Evolutionary conservation across 2,329 filamentous ascomycete species (phyloP).

Genomic region (Penicillium sp.): DNA sequence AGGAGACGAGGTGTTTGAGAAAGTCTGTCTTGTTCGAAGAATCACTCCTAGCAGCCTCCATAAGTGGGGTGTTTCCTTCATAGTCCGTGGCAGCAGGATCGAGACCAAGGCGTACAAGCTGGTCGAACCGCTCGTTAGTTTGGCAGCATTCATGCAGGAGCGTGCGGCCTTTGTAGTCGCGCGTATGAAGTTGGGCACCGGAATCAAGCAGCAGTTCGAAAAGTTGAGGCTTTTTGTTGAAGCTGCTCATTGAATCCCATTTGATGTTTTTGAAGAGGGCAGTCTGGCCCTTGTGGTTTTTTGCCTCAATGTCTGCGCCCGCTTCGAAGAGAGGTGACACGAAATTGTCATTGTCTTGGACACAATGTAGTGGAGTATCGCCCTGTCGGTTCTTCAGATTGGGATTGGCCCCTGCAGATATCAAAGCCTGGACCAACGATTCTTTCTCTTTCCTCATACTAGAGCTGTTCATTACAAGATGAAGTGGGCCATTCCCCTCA

Average conservation of each 20-base stretch:
- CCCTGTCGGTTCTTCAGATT: conserved; percentile 7
- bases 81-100: conserved; percentile 7
- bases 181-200: conserved; percentile 12
- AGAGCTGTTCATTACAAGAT: too few species aligned
- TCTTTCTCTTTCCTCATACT: too few species aligned
- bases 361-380: conserved; percentile 6
- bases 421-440: conserved; percentile 4
- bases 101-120: not conserved
- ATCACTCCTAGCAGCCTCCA: not conserved
- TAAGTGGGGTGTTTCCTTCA: conserved; percentile 8
- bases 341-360: too few species aligned
- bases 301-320: not conserved
- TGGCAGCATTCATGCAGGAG: conserved; percentile 1
- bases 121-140: not conserved
- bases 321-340: too few species aligned
- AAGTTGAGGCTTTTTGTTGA: too few species aligned
- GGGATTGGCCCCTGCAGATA: conserved; percentile 9
- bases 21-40: too few species aligned
- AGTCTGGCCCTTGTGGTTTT: not conserved
- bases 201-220: too few species aligned
- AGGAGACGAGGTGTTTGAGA: too few species aligned
- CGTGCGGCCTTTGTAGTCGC: conserved; percentile 13
- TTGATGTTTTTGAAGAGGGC: too few species aligned
- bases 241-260: too few species aligned
- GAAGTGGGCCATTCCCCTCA: conserved; percentile 1